Conservation (phyloP, 2,329 filamentous ascomycete species). For the Aspergillus amoenus region DNA sequence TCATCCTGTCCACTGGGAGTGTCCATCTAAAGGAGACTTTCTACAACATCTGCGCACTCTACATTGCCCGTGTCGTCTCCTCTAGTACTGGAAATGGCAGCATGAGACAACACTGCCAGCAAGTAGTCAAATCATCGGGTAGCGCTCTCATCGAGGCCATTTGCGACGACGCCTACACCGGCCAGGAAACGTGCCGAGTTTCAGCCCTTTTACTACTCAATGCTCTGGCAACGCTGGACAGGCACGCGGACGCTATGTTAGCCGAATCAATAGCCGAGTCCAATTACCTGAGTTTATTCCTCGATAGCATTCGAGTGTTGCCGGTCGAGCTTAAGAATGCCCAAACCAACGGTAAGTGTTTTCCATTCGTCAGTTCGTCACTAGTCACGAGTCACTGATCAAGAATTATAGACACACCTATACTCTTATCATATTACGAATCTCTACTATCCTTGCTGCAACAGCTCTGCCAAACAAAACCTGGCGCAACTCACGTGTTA, state of each 20-base stretch:
- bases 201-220: conserved; percentile 83
- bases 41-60: conserved; percentile 88
- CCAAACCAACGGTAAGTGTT: conserved; percentile 54
- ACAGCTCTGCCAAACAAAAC: conserved; percentile 76
- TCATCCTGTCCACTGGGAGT: conserved; percentile 70
- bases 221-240: conserved; percentile 71
- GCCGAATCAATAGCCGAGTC: conserved; percentile 77
- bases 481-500: conserved; percentile 83
- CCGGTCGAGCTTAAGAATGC: conserved; percentile 68
- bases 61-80: conserved; percentile 66
- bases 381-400: conserved; percentile 10
- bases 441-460: conserved; percentile 80
- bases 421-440: conserved; percentile 62
- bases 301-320: conserved; percentile 81
- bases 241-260: conserved; percentile 69
- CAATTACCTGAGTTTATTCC: conserved; percentile 86
- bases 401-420: conserved; percentile 48
- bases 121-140: conserved; percentile 76
- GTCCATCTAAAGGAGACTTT: conserved; percentile 76
- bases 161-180: conserved; percentile 89
- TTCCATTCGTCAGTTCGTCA: background rate
- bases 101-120: conserved; percentile 54
- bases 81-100: conserved; percentile 51
- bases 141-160: conserved; percentile 80
- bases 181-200: conserved; percentile 77